phyloP scores from a whole-genome alignment of 2,329 filamentous ascomycete species.

The Malbranchea cinnamomea region DNA sequence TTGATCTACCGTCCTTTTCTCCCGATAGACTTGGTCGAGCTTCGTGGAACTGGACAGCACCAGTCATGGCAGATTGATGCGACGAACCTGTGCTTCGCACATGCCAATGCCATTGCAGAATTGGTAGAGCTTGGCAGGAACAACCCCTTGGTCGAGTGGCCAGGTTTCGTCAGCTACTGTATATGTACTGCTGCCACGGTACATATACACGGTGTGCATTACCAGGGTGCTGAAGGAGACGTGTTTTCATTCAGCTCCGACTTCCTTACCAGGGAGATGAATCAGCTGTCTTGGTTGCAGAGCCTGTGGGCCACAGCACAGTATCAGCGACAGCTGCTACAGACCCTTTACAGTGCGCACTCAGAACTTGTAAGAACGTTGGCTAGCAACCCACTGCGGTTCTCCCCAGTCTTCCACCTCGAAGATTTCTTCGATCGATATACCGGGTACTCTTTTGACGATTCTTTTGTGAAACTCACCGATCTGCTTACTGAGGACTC shows the following conservation, averaged over 20 bases:
- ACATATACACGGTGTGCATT: conserved; percentile 74
- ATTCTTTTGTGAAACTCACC: conserved; percentile 55
- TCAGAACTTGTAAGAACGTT: conserved; percentile 62
- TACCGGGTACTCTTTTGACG: conserved; percentile 54
- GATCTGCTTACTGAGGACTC: conserved; percentile 50
- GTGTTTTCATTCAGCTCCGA: conserved; percentile 52
- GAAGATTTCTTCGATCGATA: conserved; percentile 84
- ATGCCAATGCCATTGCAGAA: conserved; percentile 77
- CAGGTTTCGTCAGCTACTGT: conserved; percentile 73
- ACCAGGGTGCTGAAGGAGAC: conserved; percentile 48
- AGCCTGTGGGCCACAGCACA: conserved; percentile 65
- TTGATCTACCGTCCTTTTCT: conserved; percentile 77
- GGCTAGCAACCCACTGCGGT: conserved; percentile 53
- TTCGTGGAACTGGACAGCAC: conserved; percentile 66
- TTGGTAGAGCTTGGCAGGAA: conserved; percentile 65
- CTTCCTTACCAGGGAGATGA: conserved; percentile 63
- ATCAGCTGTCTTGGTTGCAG: conserved; percentile 59
- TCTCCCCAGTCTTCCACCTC: conserved; percentile 65
- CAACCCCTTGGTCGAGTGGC: conserved; percentile 64
- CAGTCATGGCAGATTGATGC: conserved; percentile 90
- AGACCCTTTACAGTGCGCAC: conserved; percentile 65
- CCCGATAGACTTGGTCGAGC: conserved; percentile 67
- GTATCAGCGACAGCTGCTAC: conserved; percentile 65
- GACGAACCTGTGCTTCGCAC: conserved; percentile 71
- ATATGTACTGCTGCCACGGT: conserved; percentile 77